Evolutionary conservation across 2,329 filamentous ascomycete genomes (phyloP).

Genomic region (Coccinonectria pachysandricola): DNA sequence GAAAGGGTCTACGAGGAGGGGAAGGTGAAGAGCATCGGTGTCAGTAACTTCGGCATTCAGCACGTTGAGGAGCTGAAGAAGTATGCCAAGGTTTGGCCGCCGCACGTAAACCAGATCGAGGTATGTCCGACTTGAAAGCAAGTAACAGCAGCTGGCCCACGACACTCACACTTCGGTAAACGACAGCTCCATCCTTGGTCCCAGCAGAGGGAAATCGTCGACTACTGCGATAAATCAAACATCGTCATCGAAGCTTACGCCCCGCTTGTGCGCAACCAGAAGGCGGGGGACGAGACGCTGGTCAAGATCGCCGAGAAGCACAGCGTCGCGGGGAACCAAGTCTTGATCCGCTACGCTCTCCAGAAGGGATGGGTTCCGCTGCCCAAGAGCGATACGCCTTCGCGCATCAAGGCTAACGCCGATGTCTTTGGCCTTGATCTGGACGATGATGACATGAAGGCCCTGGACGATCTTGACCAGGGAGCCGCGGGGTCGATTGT

Average conservation of each 20-base stretch:
- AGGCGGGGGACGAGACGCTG: constrained; percentile 48
- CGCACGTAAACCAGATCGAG: constrained; percentile 73
- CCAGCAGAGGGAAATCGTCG: constrained; percentile 48
- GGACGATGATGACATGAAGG: constrained; percentile 42
- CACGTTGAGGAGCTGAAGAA: constrained; percentile 45
- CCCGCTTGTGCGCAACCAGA: constrained; percentile 27
- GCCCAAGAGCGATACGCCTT: constrained; percentile 59
- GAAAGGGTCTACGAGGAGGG: constrained; percentile 56
- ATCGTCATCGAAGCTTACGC: constrained; percentile 51
- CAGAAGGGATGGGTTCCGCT: constrained; percentile 65
- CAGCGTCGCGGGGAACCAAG: constrained; percentile 58
- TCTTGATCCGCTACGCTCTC: constrained; percentile 69
- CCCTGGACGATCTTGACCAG: constrained; percentile 16
- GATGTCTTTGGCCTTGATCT: constrained; percentile 51
- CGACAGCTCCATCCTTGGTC: constrained; percentile 68
- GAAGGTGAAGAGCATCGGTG: constrained; percentile 59
- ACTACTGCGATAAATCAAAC: constrained; percentile 43
- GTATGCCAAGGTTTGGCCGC: constrained; percentile 50
- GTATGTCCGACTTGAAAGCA: too few species aligned
- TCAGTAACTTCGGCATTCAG: constrained; percentile 68
- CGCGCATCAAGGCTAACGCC: constrained; percentile 48
- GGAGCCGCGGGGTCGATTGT: constrained; percentile 15
- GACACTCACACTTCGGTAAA: too few species aligned
- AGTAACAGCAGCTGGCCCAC: too few species aligned
- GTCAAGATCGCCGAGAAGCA: constrained; percentile 57